Evolutionary conservation across 768 basidiomycete species (phyloP).

Genomic region (Psilocybe sp.): DNA sequence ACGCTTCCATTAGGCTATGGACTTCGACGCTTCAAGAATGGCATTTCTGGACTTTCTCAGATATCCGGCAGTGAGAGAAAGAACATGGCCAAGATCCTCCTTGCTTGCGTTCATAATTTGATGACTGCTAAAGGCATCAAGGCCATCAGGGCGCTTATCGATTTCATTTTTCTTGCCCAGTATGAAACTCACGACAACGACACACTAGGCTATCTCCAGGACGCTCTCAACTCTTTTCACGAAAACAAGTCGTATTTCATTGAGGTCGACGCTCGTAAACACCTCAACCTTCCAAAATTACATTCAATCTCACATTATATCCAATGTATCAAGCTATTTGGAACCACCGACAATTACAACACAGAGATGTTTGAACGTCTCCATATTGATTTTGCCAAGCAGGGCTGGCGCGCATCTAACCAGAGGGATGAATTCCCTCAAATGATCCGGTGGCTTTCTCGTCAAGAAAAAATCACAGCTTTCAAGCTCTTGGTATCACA

Average conservation of each 20-base stretch:
- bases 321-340: slow-evolving; percentile 20
- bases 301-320: slow-evolving; percentile 17
- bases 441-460: slow-evolving; percentile 33
- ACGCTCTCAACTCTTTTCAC: slow-evolving; percentile 10
- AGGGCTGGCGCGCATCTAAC: slow-evolving; percentile 23
- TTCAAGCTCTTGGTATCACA: background rate
- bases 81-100: slow-evolving; percentile 27
- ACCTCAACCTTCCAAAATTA: slow-evolving; percentile 33
- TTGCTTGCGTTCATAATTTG: slow-evolving; percentile 22
- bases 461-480: slow-evolving; percentile 27
- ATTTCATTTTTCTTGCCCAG: slow-evolving; percentile 29
- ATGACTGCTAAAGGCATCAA: slow-evolving; percentile 8
- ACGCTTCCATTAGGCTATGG: slow-evolving; percentile 29
- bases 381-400: too few relatives aligned
- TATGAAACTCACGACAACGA: slow-evolving; percentile 21
- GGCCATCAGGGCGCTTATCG: slow-evolving; percentile 19
- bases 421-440: slow-evolving; percentile 26
- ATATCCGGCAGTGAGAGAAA: slow-evolving; percentile 37
- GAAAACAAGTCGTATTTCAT: slow-evolving; percentile 8
- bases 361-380: slow-evolving; percentile 30
- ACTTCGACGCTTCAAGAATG: slow-evolving; percentile 34
- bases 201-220: slow-evolving; percentile 11
- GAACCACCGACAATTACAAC: slow-evolving; percentile 28
- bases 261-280: slow-evolving; percentile 9
- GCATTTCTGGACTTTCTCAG: slow-evolving; percentile 35